Evolutionary conservation across 2,329 filamentous ascomycete genomes (phyloP).

Genomic region (Alternaria solani): DNA sequence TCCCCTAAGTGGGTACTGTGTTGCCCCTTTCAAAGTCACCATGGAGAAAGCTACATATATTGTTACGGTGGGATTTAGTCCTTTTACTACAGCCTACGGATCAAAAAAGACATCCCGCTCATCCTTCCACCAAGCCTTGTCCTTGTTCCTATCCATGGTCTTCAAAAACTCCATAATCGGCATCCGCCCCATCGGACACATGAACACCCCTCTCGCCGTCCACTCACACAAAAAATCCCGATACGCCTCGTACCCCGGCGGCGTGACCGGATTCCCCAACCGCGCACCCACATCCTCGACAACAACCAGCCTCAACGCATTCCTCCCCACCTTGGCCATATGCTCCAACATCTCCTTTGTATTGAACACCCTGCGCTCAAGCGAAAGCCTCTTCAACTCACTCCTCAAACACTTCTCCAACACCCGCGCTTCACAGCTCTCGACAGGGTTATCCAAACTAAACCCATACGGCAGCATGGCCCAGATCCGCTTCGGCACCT

Average conservation of each 20-base stretch:
- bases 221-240: conserved; percentile 20
- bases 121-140: conserved; percentile 18
- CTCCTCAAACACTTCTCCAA: conserved; percentile 3
- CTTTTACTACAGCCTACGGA: neutral
- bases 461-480: conserved; percentile 12
- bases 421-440: conserved; percentile 4
- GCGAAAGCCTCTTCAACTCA: conserved; percentile 13
- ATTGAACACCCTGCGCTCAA: neutral
- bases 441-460: conserved; percentile 17
- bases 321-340: conserved; percentile 9
- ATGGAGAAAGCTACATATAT: too few species aligned
- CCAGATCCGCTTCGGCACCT: conserved; percentile 2
- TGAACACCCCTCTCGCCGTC: conserved; percentile 19
- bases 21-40: too few species aligned
- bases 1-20: too few species aligned
- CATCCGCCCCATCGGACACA: conserved; percentile 4
- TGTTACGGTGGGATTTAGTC: neutral
- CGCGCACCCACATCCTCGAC: conserved; percentile 4
- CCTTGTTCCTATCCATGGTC: conserved; percentile 13
- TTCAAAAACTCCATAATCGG: conserved; percentile 14
- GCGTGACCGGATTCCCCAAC: conserved; percentile 20
- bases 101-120: conserved; percentile 3
- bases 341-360: conserved; percentile 14
- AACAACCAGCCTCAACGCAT: conserved; percentile 12
- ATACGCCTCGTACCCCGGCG: conserved; percentile 21